Evolutionary conservation across 2,329 filamentous ascomycete genomes (phyloP).

Genomic region (Myriangium duriaei): DNA sequence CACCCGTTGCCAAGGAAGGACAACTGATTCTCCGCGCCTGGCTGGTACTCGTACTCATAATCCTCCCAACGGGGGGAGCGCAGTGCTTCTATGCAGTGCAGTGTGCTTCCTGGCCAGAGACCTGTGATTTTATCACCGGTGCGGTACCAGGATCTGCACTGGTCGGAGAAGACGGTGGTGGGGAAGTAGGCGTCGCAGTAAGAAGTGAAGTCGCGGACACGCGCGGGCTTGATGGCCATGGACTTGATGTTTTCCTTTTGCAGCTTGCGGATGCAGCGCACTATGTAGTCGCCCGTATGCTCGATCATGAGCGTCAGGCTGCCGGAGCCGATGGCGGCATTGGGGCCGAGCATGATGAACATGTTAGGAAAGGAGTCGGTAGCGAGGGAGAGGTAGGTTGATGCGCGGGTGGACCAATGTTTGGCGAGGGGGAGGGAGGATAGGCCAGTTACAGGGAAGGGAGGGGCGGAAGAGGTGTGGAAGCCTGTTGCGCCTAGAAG

Average conservation of each 20-base stretch:
- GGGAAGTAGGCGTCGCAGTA: constrained; percentile 35
- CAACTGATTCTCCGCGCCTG: constrained; percentile 17
- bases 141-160: constrained; percentile 35
- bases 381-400: constrained; percentile 13
- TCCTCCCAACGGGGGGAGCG: constrained; percentile 35
- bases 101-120: constrained; percentile 33
- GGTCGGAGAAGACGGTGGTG: constrained; percentile 33
- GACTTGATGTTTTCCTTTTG: constrained; percentile 30
- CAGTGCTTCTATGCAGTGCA: constrained; percentile 40
- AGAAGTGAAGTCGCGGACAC: constrained; percentile 38
- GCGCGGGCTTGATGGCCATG: constrained; percentile 34
- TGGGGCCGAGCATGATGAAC: constrained; percentile 32
- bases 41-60: constrained; percentile 29
- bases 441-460: constrained; percentile 26
- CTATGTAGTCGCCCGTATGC: constrained; percentile 25
- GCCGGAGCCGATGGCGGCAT: constrained; percentile 29
- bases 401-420: constrained; percentile 24
- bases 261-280: constrained; percentile 13
- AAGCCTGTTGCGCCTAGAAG: constrained; percentile 30
- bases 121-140: constrained; percentile 20
- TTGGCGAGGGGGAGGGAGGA: constrained; percentile 20
- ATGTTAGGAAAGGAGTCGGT: constrained; percentile 24
- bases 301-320: constrained; percentile 31
- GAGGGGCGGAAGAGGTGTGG: constrained; percentile 26
- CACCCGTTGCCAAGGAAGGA: constrained; percentile 29